Base-by-base conservation (phyloP, 345 rosid species). In the Cochlearia excelsa region DNA sequence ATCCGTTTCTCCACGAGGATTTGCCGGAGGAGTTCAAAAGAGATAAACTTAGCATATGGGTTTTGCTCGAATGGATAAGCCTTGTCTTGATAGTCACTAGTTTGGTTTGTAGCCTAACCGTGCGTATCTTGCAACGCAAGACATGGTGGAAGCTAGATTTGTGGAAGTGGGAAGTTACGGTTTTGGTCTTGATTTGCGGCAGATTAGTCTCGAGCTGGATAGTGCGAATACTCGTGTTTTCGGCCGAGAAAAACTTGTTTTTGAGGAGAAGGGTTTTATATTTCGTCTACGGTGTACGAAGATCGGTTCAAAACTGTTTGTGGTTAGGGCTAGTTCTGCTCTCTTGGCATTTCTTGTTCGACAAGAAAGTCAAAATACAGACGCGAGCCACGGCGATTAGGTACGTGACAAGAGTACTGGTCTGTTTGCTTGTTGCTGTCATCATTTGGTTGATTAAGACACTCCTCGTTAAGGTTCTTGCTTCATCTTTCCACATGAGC, bases 161-260 rank as follows among this genome's bases (percentile, higher is more conserved):
- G 1, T 84, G 95, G 95, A 87, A 82, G 58, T 87, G 95, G 95
- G 82, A 62, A 61, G 78, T 84, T 2, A 63, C 83, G 65, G 72
- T 84, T 40, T 11, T 87, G 54, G 95, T 84, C 1, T 57, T 79
- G 71, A 82, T 87, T 11, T 84, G 85, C n/a, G 95, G 88, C 30
- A 79, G 95, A 29, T 39, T 87, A 30, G 82, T 87, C 9, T 84
- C 95, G 3, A 80, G 91, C 1, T 84, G 91, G 91, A 78, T 77
- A 7, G 80, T 84, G 47, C 70, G 82, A 8, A 64, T 87, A 4
- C 54, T 73, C 1, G 95, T 87, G 3, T 82, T 79, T 68, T 72
- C 73, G 33, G 77, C 77, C 0, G 91, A 87, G 49, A 76, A 84
- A 26, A 87, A 82, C 64, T 82, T 87, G 59, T 52, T 79, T 41